Base-by-base conservation (phyloP, 257 asterid species). In the Dorcoceras hygrometricum region DNA sequence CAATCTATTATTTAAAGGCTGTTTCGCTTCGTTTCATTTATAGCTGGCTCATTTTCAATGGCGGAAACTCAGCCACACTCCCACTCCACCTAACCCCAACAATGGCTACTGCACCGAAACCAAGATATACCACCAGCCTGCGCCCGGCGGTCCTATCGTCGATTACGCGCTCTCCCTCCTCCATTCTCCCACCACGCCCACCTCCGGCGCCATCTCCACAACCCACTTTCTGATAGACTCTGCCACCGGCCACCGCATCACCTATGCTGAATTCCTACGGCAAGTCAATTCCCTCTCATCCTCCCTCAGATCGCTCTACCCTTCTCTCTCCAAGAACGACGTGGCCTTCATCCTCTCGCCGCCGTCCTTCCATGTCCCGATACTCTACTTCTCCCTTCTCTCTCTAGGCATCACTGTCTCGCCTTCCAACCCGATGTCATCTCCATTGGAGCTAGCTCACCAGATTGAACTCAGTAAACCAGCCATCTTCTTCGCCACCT, bases 341-440 rank as follows among this genome's bases (percentile, higher is more conserved):
- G 96, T 84, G 71, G 98, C 91, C 0, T 86, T 92, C 71, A 46
- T 92, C 69, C 75, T 92, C 74, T 73, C 89, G 22, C 96, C 98
- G 23, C 80, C 97, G 23, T 84, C 95, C 5, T 26, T 82, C 59
- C 82, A 86, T 68, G 61, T 92, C 58, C 97, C 98, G 0, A 71
- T 87, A 23, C 77, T 92, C 60, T 92, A 86, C 77, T 87, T 89
- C 85, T 75, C 97, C 5, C 86, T 92, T 54, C 93, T 92, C 62
- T 83, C 90, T 1, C 79, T 87, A 0, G 95, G 96, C n/a, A 75
- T 80, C 65, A 75, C 66, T 61, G 81, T 89, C 32, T 89, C 98
- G 0, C 98, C 98, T 0, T 86, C 91, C 23, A 92, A 84, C n/a
- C 97, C 96, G 0, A 54, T 84, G 2, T 87, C 91, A 14, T 68